Evolutionary conservation across 106 monocot genomes (phyloP).

Genomic region (Hemerocallis citrina): DNA sequence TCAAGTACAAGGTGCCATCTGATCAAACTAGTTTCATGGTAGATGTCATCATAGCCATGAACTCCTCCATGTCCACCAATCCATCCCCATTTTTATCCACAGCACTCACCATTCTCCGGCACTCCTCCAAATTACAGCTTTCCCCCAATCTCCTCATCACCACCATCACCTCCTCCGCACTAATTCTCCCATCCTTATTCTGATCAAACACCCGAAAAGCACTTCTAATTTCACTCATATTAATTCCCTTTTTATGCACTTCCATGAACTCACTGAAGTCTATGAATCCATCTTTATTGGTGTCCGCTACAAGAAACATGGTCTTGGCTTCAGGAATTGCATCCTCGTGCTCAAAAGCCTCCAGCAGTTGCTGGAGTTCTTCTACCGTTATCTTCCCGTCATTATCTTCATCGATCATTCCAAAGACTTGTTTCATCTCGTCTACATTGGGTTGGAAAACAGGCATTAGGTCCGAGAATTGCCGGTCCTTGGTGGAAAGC

Average conservation of each 20-base stretch:
- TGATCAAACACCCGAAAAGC: conserved; percentile 71
- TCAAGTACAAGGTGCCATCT: too few species aligned
- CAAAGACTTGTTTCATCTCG: conserved; percentile 63
- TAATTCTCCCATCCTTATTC: conserved; percentile 65
- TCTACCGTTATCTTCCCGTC: conserved; percentile 30
- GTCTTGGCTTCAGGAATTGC: conserved; percentile 18
- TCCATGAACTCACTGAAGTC: conserved; percentile 71
- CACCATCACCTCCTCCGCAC: conserved; percentile 39
- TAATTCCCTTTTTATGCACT: conserved; percentile 60
- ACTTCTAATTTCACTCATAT: conserved; percentile 27
- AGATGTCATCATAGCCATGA: conserved; percentile 81
- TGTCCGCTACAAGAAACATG: conserved; percentile 32
- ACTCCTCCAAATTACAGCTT: conserved; percentile 36
- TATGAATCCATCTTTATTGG: conserved; percentile 31
- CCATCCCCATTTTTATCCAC: conserved; percentile 35
- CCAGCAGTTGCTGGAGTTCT: conserved; percentile 33
- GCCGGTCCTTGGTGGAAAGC: conserved; percentile 27
- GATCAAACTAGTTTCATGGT: conserved; percentile 26
- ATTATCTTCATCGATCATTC: conserved; percentile 34
- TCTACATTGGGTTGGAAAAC: conserved; percentile 28
- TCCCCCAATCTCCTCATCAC: conserved; percentile 44
- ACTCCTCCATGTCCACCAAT: conserved; percentile 73
- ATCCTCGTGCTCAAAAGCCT: conserved; percentile 16
- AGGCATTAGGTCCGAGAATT: conserved; percentile 27
- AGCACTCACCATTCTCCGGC: conserved; percentile 47